phyloP scores from a whole-genome alignment of 257 asterid genomes.

The Osmanthus fragrans region DNA sequence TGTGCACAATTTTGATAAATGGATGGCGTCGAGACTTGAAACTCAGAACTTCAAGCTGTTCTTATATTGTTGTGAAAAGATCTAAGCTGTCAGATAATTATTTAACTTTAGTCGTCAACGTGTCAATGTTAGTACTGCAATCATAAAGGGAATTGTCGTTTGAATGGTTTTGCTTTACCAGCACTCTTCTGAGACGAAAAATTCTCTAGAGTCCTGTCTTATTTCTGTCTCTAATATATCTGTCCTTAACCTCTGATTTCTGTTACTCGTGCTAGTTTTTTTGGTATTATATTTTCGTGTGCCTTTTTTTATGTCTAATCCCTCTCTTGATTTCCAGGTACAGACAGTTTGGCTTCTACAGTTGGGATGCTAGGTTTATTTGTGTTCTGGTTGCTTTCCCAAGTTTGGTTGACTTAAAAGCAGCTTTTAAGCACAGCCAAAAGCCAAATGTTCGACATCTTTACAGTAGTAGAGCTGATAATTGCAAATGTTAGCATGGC shows the following conservation, averaged over 20 bases:
- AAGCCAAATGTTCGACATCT: constrained; percentile 29
- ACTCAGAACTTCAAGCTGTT: too few relatives aligned
- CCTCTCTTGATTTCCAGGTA: constrained; percentile 43
- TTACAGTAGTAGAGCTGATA: constrained; percentile 47
- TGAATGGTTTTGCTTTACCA: not conserved
- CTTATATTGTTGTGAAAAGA: too few relatives aligned
- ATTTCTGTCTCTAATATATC: too few relatives aligned
- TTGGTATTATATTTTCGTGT: not conserved
- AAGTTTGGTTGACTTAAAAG: constrained; percentile 5
- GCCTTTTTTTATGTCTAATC: not conserved
- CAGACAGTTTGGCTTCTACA: constrained; percentile 44
- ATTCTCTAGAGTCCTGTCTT: too few relatives aligned
- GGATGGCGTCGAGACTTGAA: not conserved
- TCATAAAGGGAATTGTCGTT: not conserved
- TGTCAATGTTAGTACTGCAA: not conserved
- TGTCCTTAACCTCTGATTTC: too few relatives aligned
- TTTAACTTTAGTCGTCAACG: not conserved
- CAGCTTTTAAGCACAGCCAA: constrained; percentile 25
- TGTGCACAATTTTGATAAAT: not conserved
- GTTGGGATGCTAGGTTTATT: constrained; percentile 62
- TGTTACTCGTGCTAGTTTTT: not conserved
- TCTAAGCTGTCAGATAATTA: not conserved
- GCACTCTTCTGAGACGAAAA: too few relatives aligned
- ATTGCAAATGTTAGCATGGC: constrained; percentile 78
- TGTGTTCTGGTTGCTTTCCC: constrained; percentile 50